A percentile compares a stretch with the other conserved stretches of the same genome.
Evolutionary conservation across 768 basidiomycete species (phyloP).

Genomic region (Lentinula edodes): DNA sequence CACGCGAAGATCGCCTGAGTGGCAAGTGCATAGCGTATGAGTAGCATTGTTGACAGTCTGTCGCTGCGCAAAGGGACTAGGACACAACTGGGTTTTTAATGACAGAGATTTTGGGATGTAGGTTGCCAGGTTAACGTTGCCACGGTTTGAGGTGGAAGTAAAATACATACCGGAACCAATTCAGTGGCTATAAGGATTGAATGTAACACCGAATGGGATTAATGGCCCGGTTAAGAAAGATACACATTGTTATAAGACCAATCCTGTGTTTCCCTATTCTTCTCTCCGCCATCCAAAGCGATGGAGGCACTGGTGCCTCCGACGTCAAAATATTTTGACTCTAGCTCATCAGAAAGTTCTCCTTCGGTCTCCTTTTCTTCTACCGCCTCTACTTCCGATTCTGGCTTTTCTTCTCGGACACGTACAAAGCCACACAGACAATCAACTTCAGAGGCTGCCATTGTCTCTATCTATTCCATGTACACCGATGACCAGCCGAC

Average conservation of each 20-base stretch:
- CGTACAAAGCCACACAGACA: constrained; percentile 20
- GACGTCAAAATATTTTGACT: not conserved
- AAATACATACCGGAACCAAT: not conserved
- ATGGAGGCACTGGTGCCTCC: constrained; percentile 7
- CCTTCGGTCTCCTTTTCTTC: constrained; percentile 7
- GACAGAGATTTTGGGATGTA: too few species aligned
- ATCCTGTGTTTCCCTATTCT: not conserved
- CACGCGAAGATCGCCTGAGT: not conserved
- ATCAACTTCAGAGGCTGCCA: constrained; percentile 67
- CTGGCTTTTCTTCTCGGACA: constrained; percentile 27
- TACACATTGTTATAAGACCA: not conserved
- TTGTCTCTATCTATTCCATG: constrained; percentile 85
- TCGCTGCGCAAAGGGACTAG: too few species aligned
- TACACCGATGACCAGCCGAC: constrained; percentile 55
- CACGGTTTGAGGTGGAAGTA: not conserved
- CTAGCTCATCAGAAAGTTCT: constrained; percentile 3
- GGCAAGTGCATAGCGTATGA: not conserved
- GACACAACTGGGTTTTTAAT: too few species aligned
- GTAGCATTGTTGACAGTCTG: too few species aligned
- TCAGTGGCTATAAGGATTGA: not conserved
- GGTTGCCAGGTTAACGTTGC: too few species aligned
- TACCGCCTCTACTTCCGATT: constrained; percentile 19
- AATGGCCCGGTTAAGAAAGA: not conserved
- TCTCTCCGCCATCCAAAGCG: not conserved
- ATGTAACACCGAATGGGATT: not conserved